phyloP scores from a whole-genome alignment of 1,284 basidiomycete species.

The Chiua sp. region DNA sequence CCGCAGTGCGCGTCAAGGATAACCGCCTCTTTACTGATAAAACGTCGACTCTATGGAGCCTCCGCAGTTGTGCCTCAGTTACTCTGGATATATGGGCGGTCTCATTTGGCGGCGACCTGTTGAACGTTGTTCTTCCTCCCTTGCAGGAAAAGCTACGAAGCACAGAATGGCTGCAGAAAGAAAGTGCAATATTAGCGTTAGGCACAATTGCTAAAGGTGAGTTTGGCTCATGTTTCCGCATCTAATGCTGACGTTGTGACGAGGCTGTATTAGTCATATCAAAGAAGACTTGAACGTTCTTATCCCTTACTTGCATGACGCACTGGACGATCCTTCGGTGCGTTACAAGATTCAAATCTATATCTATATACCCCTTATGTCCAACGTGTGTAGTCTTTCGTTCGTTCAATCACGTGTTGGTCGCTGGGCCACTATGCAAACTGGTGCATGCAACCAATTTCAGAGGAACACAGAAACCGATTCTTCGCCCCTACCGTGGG shows the following conservation, averaged over 20 bases:
- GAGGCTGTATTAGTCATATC: slow-evolving; percentile 97
- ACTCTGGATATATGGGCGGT: slow-evolving; percentile 97
- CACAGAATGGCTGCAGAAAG: slow-evolving; percentile 92
- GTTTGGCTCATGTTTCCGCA: slow-evolving; percentile 23
- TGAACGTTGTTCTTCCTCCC: slow-evolving; percentile 89
- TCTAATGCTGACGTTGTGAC: slow-evolving; percentile 15
- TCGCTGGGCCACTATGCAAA: slow-evolving; percentile 98
- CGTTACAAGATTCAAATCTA: background rate
- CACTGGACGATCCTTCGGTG: slow-evolving; percentile 91
- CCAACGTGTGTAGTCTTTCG: slow-evolving; percentile 71
- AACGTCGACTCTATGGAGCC: slow-evolving; percentile 97
- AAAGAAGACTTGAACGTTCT: slow-evolving; percentile 94
- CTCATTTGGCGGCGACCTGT: slow-evolving; percentile 85
- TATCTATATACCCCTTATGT: background rate
- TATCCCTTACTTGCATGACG: slow-evolving; percentile 91
- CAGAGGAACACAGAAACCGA: slow-evolving; percentile 83
- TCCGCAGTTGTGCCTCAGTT: slow-evolving; percentile 97
- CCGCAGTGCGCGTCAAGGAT: too few relatives aligned
- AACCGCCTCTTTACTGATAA: slow-evolving; percentile 97
- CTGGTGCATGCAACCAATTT: slow-evolving; percentile 89
- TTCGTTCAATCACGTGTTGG: slow-evolving; percentile 99
- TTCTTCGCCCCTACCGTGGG: slow-evolving; percentile 99
- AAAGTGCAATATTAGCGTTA: slow-evolving; percentile 95
- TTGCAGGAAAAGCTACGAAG: slow-evolving; percentile 96
- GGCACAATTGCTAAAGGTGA: slow-evolving; percentile 98